These are phyloP conservation scores for Chernovozyma aurita DNA, from an alignment of 1,139 yeast species.

Conservation along the genomic window DNA sequence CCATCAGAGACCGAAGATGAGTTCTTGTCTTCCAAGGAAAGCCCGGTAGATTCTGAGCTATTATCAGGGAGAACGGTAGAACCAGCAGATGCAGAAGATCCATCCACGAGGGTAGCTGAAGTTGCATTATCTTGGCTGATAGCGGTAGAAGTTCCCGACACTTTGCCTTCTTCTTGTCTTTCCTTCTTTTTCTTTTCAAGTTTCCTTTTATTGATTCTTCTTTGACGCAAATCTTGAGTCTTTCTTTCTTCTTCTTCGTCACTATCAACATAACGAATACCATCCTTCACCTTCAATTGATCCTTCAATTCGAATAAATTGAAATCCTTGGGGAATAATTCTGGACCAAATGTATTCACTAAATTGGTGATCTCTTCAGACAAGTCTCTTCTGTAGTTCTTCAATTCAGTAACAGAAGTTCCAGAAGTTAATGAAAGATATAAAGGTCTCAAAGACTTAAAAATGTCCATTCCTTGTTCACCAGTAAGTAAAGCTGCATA, in stretches of 20 bases:
- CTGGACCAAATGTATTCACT: slow-evolving; percentile 43
- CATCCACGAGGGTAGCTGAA: no score
- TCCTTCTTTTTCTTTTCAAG: slow-evolving; percentile 15
- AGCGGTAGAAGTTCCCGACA: no score
- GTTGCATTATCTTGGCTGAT: no score
- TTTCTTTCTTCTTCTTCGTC: slow-evolving; percentile 55
- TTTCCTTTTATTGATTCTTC: slow-evolving; percentile 30
- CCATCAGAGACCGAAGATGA: slow-evolving; percentile 47
- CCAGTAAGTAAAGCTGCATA: slow-evolving; percentile 88
- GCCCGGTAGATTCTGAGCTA: slow-evolving; percentile 15
- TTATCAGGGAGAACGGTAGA: slow-evolving; percentile 6
- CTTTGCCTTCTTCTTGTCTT: no score
- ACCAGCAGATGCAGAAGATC: no score
- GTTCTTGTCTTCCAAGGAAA: slow-evolving; percentile 19
- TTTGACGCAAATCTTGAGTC: slow-evolving; percentile 48
- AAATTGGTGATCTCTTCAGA: slow-evolving; percentile 41
- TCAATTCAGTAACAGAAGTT: slow-evolving; percentile 53
- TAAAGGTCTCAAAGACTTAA: slow-evolving; percentile 78
- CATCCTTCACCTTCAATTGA: slow-evolving; percentile 22
- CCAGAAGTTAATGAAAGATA: slow-evolving; percentile 66
- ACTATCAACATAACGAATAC: slow-evolving; percentile 32
- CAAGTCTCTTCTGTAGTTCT: slow-evolving; percentile 35
- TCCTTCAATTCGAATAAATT: slow-evolving; percentile 37
- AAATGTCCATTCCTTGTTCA: slow-evolving; percentile 86
- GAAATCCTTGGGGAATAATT: slow-evolving; percentile 44